phyloP scores from a whole-genome alignment of 345 rosid genomes.

The Aquilaria yunnanensis region DNA sequence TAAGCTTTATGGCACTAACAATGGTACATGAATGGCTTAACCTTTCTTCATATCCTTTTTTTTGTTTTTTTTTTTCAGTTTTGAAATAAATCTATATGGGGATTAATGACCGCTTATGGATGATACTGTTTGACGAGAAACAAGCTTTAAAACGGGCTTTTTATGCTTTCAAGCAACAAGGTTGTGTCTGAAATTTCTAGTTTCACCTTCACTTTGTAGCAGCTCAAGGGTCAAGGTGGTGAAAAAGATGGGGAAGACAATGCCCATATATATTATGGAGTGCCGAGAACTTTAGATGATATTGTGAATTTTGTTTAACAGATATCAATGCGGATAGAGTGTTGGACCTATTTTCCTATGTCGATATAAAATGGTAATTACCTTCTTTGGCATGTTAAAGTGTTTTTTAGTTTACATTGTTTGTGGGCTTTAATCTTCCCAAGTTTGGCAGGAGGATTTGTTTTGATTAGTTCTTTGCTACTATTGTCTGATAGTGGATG shows the following conservation, averaged over 20 bases:
- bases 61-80: too few species aligned
- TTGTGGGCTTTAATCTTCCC: too few species aligned
- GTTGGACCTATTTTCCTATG: constrained; percentile 66
- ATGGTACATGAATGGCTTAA: too few species aligned
- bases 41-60: too few species aligned
- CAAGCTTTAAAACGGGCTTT: constrained; percentile 46
- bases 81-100: too few species aligned
- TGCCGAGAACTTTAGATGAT: constrained; percentile 46
- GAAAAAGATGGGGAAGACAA: constrained; percentile 12
- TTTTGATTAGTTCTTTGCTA: too few species aligned
- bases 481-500: too few species aligned
- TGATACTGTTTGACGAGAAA: constrained; percentile 27
- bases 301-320: constrained; percentile 46
- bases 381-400: background rate
- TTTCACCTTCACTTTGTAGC: constrained; percentile 46
- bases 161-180: constrained; percentile 32
- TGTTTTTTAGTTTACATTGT: background rate
- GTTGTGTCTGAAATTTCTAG: constrained; percentile 40
- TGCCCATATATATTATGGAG: constrained; percentile 18
- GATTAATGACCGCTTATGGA: too few species aligned
- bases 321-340: constrained; percentile 45
- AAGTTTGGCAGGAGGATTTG: too few species aligned
- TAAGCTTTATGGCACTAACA: too few species aligned
- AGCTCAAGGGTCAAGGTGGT: constrained; percentile 20
- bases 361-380: constrained; percentile 37